A percentile compares a stretch with the other conserved stretches of the same genome.
Evolutionary conservation across 2,329 filamentous ascomycete genomes (phyloP).

Genomic region (Ophiostoma sp.): DNA sequence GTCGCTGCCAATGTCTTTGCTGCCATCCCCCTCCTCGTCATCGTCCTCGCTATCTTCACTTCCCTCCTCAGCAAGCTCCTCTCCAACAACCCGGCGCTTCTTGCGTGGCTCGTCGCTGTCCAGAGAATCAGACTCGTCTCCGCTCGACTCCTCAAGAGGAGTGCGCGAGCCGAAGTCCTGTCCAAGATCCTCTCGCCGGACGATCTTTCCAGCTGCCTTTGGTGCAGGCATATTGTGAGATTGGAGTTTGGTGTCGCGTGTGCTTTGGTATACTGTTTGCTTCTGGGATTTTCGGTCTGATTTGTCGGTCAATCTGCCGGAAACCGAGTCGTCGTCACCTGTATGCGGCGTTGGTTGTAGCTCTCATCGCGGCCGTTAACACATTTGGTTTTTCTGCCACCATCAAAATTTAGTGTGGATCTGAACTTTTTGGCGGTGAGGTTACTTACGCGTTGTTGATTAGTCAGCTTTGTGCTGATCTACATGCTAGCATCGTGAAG

Average conservation of each 20-base stretch:
- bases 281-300: not conserved
- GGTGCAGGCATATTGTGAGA: conserved; percentile 17
- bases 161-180: conserved; percentile 11
- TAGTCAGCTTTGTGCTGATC: not conserved
- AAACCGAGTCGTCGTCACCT: not conserved
- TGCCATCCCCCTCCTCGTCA: not conserved
- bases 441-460: not conserved
- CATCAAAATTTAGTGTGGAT: conserved; percentile 20
- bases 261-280: not conserved
- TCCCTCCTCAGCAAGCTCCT: not conserved
- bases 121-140: conserved; percentile 45
- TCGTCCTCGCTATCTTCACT: conserved; percentile 32
- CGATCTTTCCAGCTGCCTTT: conserved; percentile 18
- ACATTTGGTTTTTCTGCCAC: conserved; percentile 21
- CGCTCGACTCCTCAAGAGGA: conserved; percentile 19
- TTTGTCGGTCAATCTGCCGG: not conserved
- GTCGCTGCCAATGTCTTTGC: conserved; percentile 19
- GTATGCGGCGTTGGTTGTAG: not conserved
- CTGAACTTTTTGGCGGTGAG: conserved; percentile 20
- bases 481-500: not conserved
- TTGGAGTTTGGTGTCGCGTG: not conserved
- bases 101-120: conserved; percentile 38
- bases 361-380: not conserved
- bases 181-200: conserved; percentile 18
- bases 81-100: conserved; percentile 27